phyloP scores from a whole-genome alignment of 805 yeast species.

The Wickerhamomyces kurtzmanii region DNA sequence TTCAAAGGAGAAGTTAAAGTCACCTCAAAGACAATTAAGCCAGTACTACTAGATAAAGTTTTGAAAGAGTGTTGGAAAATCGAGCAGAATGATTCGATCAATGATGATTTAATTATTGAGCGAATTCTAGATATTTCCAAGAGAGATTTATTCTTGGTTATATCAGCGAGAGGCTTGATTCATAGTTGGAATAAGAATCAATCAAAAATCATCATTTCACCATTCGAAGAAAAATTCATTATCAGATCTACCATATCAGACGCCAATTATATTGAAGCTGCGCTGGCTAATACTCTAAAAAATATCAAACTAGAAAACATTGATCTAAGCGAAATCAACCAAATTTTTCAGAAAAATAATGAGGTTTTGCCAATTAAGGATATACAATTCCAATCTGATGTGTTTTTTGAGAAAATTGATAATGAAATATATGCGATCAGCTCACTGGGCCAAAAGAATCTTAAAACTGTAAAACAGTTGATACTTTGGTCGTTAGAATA shows the following conservation, averaged over 20 bases:
- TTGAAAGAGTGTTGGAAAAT: constrained; percentile 10
- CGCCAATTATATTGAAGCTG: constrained; percentile 15
- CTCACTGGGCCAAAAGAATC: constrained; percentile 10
- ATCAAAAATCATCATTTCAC: constrained; percentile 12
- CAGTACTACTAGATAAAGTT: constrained; percentile 3
- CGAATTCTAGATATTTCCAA: constrained; percentile 11
- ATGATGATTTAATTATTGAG: constrained; percentile 9
- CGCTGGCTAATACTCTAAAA: constrained; percentile 8
- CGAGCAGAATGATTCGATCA: constrained; percentile 5
- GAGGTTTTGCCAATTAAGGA: constrained; percentile 11
- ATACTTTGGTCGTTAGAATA: constrained; percentile 16
- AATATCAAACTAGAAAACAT: constrained; percentile 7
- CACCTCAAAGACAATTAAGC: constrained; percentile 3
- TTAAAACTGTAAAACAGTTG: constrained; percentile 13
- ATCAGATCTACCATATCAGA: constrained; percentile 13
- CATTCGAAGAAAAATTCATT: constrained; percentile 11
- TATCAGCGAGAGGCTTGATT: constrained; percentile 11
- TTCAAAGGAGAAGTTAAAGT: constrained; percentile 3
- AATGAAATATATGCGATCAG: constrained; percentile 6
- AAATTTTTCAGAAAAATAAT: constrained; percentile 3
- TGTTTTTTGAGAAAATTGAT: constrained; percentile 10
- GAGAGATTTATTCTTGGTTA: constrained; percentile 11
- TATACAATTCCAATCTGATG: constrained; percentile 12
- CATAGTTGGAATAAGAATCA: constrained; percentile 16
- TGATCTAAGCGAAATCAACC: constrained; percentile 7